Base-by-base conservation (phyloP, 805 yeast genomes). In the Saccharomycopsis capsularis region DNA sequence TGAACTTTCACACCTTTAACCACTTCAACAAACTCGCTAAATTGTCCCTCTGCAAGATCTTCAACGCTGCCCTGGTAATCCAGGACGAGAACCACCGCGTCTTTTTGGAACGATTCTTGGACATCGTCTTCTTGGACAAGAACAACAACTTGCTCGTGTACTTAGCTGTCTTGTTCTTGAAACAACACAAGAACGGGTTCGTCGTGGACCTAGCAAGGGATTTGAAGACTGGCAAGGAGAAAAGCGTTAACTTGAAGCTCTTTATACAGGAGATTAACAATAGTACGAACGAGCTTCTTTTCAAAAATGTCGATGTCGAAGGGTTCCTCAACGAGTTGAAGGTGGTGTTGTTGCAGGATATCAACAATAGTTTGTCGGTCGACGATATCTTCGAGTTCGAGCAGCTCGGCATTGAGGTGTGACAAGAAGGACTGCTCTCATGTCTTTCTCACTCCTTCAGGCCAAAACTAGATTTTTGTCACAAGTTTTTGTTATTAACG, bases 361-460 rank as follows among this genome's bases (percentile, higher is more conserved):
- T 52, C 25, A 29, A 36, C 23, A 42, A 30, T 25, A 42, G 29
- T 18, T 32, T 49, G 30, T 35, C 51, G 9, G 36, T 46, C 11
- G 55, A 52, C 36, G 55, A 50, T n/a, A 39, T 46, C 22, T 30
- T 52, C 24, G 55, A 52, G 39, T 52, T 44, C 29, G 46, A 48
- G 18, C 50, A 52, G 32, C 40, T 52, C 23, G 50, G 50, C 4
- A 34, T 47, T 27, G 46, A 47, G n/a, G n/a, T 34, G 7, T 34
- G 38, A 34, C n/a, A n/a, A n/a, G n/a, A n/a, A n/a, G n/a, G n/a
- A n/a, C n/a, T n/a, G n/a, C n/a, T n/a, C n/a, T n/a, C n/a, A n/a
- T n/a, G n/a, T n/a, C n/a, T n/a, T n/a, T n/a, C n/a, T n/a, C n/a
- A n/a, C n/a, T n/a, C n/a, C n/a, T n/a, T n/a, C n/a, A n/a, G n/a